These are phyloP conservation scores for Candida freyschussii DNA, from an alignment of 1,139 yeast species.

Conservation along the genomic window DNA sequence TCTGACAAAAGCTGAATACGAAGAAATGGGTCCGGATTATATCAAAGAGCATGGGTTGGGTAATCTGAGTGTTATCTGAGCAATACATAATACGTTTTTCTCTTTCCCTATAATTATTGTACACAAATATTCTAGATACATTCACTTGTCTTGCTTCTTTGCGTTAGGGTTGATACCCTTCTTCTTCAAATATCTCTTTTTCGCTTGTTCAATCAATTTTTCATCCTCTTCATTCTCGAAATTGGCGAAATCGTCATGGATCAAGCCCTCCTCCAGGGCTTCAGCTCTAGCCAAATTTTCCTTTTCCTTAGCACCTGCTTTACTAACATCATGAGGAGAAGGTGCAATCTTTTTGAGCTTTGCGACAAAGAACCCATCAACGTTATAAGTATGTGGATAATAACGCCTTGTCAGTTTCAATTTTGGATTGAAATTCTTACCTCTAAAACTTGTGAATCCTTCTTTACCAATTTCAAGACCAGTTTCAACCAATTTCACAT, in stretches of 20 bases:
- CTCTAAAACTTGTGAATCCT: constrained; percentile 91
- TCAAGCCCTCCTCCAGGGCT: constrained; percentile 67
- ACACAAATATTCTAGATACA: constrained; percentile 3
- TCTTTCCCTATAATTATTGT: constrained; percentile 1
- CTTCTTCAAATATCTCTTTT: constrained; percentile 67
- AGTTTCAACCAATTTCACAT: constrained; percentile 89
- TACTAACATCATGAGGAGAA: constrained; percentile 75
- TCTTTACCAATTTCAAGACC: constrained; percentile 95
- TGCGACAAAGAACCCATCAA: constrained; percentile 97
- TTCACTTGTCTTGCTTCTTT: constrained; percentile 6
- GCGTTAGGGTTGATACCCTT: constrained; percentile 72
- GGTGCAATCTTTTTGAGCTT: constrained; percentile 90
- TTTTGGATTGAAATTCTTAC: constrained; percentile 80
- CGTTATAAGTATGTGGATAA: constrained; percentile 97
- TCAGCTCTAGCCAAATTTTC: constrained; percentile 77
- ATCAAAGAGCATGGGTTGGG: constrained; percentile 85
- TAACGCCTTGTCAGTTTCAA: constrained; percentile 85
- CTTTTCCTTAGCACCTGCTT: constrained; percentile 87
- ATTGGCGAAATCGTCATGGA: constrained; percentile 78
- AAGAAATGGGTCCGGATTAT: constrained; percentile 86
- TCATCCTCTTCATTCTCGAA: constrained; percentile 77
- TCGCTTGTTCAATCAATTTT: constrained; percentile 66
- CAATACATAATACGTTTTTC: neutral
- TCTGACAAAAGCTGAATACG: constrained; percentile 68
- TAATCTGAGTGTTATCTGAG: constrained; percentile 32